phyloP scores from a whole-genome alignment of 2,329 filamentous ascomycete genomes.

The Stachybotrys chlorohalonatus region DNA sequence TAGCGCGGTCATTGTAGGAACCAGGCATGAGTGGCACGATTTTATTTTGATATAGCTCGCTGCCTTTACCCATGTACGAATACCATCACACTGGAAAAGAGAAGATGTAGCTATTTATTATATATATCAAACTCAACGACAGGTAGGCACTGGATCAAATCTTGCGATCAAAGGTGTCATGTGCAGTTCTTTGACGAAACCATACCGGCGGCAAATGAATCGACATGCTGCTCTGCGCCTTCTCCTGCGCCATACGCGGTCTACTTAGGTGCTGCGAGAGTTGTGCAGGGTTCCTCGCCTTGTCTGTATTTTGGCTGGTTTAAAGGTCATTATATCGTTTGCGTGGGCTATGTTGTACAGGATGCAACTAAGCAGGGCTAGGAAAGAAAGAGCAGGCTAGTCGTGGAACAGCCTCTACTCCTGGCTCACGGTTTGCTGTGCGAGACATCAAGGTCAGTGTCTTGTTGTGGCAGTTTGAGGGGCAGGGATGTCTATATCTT shows the following conservation, averaged over 20 bases:
- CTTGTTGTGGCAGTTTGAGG: not conserved
- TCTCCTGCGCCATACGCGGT: constrained; percentile 12
- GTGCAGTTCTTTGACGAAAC: too few species aligned
- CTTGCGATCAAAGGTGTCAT: too few species aligned
- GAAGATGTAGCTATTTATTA: too few species aligned
- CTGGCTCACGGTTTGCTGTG: constrained; percentile 26
- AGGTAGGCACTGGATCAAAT: too few species aligned
- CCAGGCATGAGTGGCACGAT: too few species aligned
- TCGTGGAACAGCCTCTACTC: constrained; percentile 13
- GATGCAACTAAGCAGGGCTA: constrained; percentile 9
- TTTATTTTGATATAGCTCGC: too few species aligned
- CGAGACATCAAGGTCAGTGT: constrained; percentile 2
- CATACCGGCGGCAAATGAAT: not conserved
- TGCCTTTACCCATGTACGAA: too few species aligned
- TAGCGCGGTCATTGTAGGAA: too few species aligned
- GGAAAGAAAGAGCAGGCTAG: constrained; percentile 2
- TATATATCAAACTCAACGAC: too few species aligned
- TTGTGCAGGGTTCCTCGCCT: constrained; percentile 7
- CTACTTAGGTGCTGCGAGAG: constrained; percentile 16
- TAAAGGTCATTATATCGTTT: constrained; percentile 19
- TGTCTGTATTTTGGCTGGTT: not conserved
- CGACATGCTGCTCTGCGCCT: constrained; percentile 8
- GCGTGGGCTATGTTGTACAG: constrained; percentile 17
- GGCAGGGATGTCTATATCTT: constrained; percentile 17
- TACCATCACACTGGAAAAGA: too few species aligned